phyloP scores from a whole-genome alignment of 2,329 filamentous ascomycete genomes.

The Ophiobolus disseminans region DNA sequence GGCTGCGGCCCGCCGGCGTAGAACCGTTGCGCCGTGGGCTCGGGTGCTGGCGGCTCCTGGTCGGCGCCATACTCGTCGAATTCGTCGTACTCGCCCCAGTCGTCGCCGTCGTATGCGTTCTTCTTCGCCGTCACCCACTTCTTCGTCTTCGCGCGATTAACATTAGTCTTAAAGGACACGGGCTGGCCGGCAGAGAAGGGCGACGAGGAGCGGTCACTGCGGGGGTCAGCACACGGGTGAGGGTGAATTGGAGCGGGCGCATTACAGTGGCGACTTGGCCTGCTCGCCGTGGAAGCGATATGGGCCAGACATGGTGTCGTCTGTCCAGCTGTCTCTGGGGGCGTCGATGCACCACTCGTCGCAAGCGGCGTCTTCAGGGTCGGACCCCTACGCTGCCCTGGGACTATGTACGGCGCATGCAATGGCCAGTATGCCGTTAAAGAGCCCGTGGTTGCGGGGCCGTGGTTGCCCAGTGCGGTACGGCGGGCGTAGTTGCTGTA shows the following conservation, averaged over 20 bases:
- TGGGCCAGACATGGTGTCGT: conserved; percentile 48
- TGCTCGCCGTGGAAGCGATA: conserved; percentile 49
- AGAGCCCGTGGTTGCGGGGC: too few relatives aligned
- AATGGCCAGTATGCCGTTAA: conserved; percentile 8
- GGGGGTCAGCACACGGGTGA: conserved; percentile 18
- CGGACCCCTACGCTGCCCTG: conserved; percentile 19
- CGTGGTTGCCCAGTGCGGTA: too few relatives aligned
- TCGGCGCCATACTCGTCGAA: conserved; percentile 64
- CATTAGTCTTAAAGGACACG: conserved; percentile 78
- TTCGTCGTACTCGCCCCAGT: conserved; percentile 77
- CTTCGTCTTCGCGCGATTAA: conserved; percentile 86
- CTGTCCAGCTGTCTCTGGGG: not conserved
- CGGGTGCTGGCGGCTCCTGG: conserved; percentile 51
- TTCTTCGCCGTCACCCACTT: conserved; percentile 94
- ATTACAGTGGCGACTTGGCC: conserved; percentile 50
- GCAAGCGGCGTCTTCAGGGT: conserved; percentile 15
- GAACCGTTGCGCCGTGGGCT: conserved; percentile 54
- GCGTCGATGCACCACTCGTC: not conserved
- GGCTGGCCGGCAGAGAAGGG: conserved; percentile 48
- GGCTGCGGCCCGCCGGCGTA: conserved; percentile 39
- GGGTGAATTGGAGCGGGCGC: not conserved
- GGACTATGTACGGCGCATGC: conserved; percentile 26
- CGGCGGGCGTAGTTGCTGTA: too few relatives aligned
- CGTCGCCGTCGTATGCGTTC: conserved; percentile 88
- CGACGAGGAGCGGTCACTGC: conserved; percentile 38